phyloP scores from a whole-genome alignment of 768 basidiomycete species.

The Mycena indigotica region DNA sequence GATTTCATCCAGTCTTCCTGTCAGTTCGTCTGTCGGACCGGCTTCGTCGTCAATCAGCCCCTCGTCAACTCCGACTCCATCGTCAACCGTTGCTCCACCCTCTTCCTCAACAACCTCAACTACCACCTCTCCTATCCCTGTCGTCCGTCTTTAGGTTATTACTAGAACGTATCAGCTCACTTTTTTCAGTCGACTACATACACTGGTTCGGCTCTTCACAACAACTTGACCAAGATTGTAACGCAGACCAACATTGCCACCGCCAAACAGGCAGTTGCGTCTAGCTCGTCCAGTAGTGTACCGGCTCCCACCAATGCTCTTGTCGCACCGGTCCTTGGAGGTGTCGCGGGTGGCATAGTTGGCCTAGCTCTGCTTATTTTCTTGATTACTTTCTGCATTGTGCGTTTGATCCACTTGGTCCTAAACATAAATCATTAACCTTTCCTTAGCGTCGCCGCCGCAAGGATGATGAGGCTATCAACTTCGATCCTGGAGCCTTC shows the following conservation, averaged over 20 bases:
- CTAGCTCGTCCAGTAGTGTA: background rate
- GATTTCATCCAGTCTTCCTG: background rate
- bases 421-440: conserved; percentile 7
- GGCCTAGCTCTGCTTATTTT: conserved; percentile 45
- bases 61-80: background rate
- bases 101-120: background rate
- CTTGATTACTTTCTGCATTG: conserved; percentile 49
- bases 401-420: conserved; percentile 28
- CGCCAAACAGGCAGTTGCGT: background rate
- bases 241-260: conserved; percentile 10
- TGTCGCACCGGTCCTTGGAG: conserved; percentile 36
- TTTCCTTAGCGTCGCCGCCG: conserved; percentile 44
- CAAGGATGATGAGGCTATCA: conserved; percentile 42
- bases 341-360: conserved; percentile 48
- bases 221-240: conserved; percentile 9
- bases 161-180: background rate
- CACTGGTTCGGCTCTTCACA: conserved; percentile 13
- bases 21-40: background rate
- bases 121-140: background rate
- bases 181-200: conserved; percentile 11
- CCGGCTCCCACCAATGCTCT: conserved; percentile 10
- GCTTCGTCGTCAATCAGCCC: background rate
- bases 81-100: background rate
- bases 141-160: background rate
- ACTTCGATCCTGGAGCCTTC: conserved; percentile 61